Evolutionary conservation across 805 yeast genomes (phyloP), one percentile per base, ranked within the genome.

Genomic region (Cyberlindnera euphorbiae): DNA sequence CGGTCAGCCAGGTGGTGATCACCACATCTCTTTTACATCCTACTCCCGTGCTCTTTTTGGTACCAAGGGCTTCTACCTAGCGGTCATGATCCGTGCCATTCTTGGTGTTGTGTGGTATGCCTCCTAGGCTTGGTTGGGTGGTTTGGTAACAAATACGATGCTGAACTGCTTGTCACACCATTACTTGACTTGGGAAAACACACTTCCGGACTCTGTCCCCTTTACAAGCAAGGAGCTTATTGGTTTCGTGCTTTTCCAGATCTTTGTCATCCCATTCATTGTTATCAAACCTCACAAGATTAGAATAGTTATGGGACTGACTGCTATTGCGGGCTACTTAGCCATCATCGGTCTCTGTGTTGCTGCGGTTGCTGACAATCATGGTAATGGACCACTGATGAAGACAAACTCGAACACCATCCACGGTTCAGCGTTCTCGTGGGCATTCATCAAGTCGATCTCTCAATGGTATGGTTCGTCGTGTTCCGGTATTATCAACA

Each of bases 1-100:
- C 46, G 66, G 73, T 14, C 63, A 59, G 34, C 74, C 71, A 1
- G 79, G 79, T 33, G 52, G 57, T 19, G 65, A 69, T 31, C 73
- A 67, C 58, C 76, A 71, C 49, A 64, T 69, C 26, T 74, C 75
- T 13, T 70, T 58, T 43, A 67, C 76, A 2, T 38, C 69, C 13
- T 58, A 66, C 9, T 72, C 66, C 44, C 52, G 77, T 46, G 56
- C 67, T 22, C 60, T 66, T 4, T 71, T 69, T 51, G 77, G 75
- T 23, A 62, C 69, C 17, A 55, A 52, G 35, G 76, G 76, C 7
- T 60, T 67, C 3, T 52, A 55, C 9, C 39, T 67, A 18, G 72
- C 71, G 14, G 59, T 69, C 26, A 25, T 59, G 28, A 59, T 66
- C 14, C 55, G 72, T 53, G 59, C 69, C 11, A 45, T 69, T 30